phyloP scores from a whole-genome alignment of 805 yeast genomes.

The Ogataea parapolymorpha region DNA sequence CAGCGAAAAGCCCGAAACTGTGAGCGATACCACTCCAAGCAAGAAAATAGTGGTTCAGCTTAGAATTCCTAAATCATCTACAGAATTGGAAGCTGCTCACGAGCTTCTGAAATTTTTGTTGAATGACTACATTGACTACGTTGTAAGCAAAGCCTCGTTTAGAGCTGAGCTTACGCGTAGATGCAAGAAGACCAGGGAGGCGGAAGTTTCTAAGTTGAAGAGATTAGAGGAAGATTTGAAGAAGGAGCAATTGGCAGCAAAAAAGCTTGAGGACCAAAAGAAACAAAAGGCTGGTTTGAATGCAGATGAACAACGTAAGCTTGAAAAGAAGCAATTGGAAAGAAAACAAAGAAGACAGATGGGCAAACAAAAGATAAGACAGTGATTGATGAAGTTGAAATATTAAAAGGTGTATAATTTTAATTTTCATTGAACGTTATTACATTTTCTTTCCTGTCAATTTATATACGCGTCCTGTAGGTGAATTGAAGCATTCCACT shows the following conservation, averaged over 20 bases:
- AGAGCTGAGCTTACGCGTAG: constrained; percentile 76
- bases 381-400: background rate
- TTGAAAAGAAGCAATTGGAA: constrained; percentile 74
- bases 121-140: constrained; percentile 32
- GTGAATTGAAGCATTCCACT: constrained; percentile 50
- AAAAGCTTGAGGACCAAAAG: constrained; percentile 67
- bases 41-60: constrained; percentile 56
- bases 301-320: constrained; percentile 76
- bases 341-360: constrained; percentile 74
- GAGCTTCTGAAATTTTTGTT: constrained; percentile 61
- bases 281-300: constrained; percentile 62
- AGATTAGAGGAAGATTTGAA: constrained; percentile 63
- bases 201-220: constrained; percentile 64
- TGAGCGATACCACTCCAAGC: constrained; percentile 51
- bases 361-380: constrained; percentile 55
- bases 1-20: constrained; percentile 59
- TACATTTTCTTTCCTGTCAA: constrained; percentile 38
- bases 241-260: constrained; percentile 66
- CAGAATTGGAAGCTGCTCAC: constrained; percentile 49
- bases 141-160: constrained; percentile 45
- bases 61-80: constrained; percentile 45
- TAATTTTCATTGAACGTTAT: background rate
- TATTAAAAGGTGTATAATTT: background rate
- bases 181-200: constrained; percentile 71
- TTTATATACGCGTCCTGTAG: constrained; percentile 51